These are phyloP conservation scores for Fusarium xylarioides DNA, from an alignment of 2,329 filamentous ascomycete species.

Conservation along the genomic window DNA sequence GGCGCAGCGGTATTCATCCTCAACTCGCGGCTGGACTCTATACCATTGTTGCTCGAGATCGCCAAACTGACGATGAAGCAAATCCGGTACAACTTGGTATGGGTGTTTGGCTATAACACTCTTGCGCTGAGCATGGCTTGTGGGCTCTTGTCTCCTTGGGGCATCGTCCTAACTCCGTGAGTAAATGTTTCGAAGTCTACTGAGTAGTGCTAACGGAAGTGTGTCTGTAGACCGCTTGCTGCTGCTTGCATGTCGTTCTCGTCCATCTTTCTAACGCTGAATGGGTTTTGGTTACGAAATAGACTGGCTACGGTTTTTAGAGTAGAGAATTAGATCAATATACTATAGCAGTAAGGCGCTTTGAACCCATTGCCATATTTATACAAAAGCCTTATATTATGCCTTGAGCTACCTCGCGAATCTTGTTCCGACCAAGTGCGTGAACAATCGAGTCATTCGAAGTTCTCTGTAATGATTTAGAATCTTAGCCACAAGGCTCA, in stretches of 20 bases:
- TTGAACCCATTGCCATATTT: background rate
- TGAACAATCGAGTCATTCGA: too few relatives aligned
- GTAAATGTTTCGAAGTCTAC: fast-evolving
- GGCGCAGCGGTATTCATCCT: background rate
- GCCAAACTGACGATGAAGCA: background rate
- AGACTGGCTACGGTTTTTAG: background rate
- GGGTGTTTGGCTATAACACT: background rate
- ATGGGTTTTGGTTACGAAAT: background rate
- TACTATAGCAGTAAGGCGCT: fast-evolving
- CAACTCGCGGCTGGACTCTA: background rate
- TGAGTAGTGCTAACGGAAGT: background rate
- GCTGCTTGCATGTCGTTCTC: background rate
- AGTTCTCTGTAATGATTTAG: too few relatives aligned
- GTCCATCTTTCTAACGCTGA: background rate
- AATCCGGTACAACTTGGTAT: background rate
- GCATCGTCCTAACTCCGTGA: background rate
- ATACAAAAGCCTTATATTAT: too few relatives aligned
- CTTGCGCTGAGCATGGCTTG: background rate
- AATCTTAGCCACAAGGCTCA: too few relatives aligned
- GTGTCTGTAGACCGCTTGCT: background rate
- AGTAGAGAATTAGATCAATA: background rate
- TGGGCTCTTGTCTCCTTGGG: background rate
- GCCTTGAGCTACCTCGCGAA: too few relatives aligned
- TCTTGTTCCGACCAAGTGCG: too few relatives aligned
- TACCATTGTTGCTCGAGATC: background rate